phyloP scores from a whole-genome alignment of 169 alveolate genomes.

The Plasmodium relictum region DNA sequence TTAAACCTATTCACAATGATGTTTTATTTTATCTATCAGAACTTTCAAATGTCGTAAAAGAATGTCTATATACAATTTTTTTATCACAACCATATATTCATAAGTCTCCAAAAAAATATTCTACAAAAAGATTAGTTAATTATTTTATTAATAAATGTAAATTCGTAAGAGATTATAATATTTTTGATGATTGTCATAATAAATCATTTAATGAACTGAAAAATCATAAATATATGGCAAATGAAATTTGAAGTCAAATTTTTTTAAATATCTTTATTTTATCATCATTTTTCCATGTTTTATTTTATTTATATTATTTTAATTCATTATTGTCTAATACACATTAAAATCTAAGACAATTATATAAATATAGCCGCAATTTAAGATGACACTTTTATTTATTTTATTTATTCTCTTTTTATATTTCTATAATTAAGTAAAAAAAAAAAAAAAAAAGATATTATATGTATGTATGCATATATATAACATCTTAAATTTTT shows the following conservation, averaged over 20 bases:
- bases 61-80: slow-evolving; percentile 34
- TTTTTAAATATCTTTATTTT: background rate
- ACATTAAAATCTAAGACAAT: no score
- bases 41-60: slow-evolving; percentile 36
- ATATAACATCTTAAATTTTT: no score
- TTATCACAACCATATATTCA: slow-evolving; percentile 70
- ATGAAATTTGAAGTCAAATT: background rate
- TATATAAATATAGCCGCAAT: no score
- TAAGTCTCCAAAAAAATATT: slow-evolving; percentile 46
- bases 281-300: no score
- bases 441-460: no score
- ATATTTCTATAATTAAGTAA: no score
- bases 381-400: no score
- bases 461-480: no score
- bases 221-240: slow-evolving; percentile 28
- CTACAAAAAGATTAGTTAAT: slow-evolving; percentile 43
- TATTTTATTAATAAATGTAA: slow-evolving; percentile 57
- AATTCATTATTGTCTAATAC: no score
- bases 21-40: slow-evolving; percentile 22
- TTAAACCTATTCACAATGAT: slow-evolving; percentile 56
- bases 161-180: slow-evolving; percentile 42
- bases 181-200: slow-evolving; percentile 25
- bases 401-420: no score
- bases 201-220: slow-evolving; percentile 27
- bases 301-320: no score